A percentile compares a stretch with the other conserved stretches of the same genome.
phyloP scores from a whole-genome alignment of 306 rosid genomes.

The Sicyos edulis region DNA sequence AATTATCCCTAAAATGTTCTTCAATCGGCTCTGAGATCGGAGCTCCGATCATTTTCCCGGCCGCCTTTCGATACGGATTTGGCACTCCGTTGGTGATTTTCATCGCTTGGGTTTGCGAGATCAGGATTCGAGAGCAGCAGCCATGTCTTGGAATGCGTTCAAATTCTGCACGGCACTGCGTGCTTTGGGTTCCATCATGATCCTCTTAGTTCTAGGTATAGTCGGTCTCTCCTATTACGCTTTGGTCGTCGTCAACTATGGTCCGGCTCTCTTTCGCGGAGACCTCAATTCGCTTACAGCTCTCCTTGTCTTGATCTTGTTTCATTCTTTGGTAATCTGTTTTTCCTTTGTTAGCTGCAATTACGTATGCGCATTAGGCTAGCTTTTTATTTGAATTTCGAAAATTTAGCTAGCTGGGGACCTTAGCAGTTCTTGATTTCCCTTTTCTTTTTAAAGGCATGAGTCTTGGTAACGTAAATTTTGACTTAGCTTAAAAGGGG shows the following conservation, averaged over 20 bases:
- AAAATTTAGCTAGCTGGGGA: not conserved
- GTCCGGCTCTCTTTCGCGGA: slow-evolving; percentile 48
- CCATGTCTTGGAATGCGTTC: slow-evolving; percentile 66
- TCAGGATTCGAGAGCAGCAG: not conserved
- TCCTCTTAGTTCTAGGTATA: slow-evolving; percentile 44
- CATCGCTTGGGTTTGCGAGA: slow-evolving; percentile 9
- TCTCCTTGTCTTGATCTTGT: slow-evolving; percentile 39
- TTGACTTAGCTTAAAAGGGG: not conserved
- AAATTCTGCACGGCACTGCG: slow-evolving; percentile 50
- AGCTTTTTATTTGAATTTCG: not conserved
- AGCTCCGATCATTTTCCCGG: not conserved
- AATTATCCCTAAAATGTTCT: not conserved
- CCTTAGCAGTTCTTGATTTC: not conserved
- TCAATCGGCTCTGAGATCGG: slow-evolving; percentile 1
- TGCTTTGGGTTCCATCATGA: slow-evolving; percentile 57
- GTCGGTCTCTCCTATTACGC: slow-evolving; percentile 56
- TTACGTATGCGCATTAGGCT: not conserved
- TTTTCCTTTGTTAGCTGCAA: not conserved
- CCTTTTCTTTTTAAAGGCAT: not conserved
- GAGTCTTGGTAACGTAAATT: not conserved
- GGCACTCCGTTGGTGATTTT: not conserved
- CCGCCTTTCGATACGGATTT: not conserved
- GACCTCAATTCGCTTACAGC: slow-evolving; percentile 35
- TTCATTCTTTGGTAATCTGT: slow-evolving; percentile 58
- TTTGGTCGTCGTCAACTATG: slow-evolving; percentile 47